These are phyloP conservation scores for Rhizopus delemar DNA, from an alignment of 371 early-diverging fungal genomes.

Conservation along the genomic window DNA sequence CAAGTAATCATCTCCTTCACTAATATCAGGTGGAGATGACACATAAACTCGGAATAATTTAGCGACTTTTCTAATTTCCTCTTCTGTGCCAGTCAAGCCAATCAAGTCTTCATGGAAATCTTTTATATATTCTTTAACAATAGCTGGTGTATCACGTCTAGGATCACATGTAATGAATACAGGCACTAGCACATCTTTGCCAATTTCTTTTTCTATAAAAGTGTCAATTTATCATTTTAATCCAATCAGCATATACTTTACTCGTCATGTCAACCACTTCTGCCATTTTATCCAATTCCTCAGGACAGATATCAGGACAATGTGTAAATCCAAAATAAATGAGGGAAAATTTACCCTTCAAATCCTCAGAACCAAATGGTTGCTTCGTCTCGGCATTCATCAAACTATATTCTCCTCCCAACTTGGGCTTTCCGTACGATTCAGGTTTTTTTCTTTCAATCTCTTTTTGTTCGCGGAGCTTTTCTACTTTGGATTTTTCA, in stretches of 20 bases:
- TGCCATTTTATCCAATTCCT: constrained; percentile 97
- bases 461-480: constrained; percentile 48
- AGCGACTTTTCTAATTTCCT: constrained; percentile 81
- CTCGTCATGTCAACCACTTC: constrained; percentile 81
- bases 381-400: constrained; percentile 67
- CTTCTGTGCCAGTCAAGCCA: constrained; percentile 89
- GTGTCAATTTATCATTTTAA: constrained; percentile 4
- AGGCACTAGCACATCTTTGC: constrained; percentile 71
- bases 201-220: constrained; percentile 53
- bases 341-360: constrained; percentile 81
- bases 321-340: constrained; percentile 98
- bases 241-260: constrained; percentile 30
- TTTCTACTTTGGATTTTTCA: constrained; percentile 63
- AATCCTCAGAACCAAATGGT: constrained; percentile 41
- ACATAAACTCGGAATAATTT: constrained; percentile 95
- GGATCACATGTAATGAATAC: constrained; percentile 97
- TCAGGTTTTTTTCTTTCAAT: constrained; percentile 34
- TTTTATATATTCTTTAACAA: constrained; percentile 83
- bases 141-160: constrained; percentile 85
- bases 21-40: constrained; percentile 81
- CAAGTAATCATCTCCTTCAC: constrained; percentile 88
- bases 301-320: constrained; percentile 98
- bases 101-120: constrained; percentile 93
- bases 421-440: constrained; percentile 78
- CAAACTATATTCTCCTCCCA: constrained; percentile 91